A percentile compares a stretch with the other conserved stretches of the same genome.
These are phyloP conservation scores for Rhodofomes roseus DNA, from an alignment of 1,284 basidiomycete genomes.

Conservation along the genomic window DNA sequence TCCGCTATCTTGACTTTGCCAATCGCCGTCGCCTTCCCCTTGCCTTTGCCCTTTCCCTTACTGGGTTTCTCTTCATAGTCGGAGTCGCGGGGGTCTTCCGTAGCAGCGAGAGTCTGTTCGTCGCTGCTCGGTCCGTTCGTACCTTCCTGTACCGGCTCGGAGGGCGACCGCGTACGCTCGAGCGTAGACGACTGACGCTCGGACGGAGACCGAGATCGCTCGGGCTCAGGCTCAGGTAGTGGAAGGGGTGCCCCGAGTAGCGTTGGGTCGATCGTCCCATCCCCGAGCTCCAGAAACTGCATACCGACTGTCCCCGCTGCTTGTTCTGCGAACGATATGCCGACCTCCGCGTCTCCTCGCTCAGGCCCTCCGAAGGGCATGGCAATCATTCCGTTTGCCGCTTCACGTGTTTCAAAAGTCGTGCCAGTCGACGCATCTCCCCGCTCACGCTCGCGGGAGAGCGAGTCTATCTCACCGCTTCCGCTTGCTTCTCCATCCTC, in stretches of 20 bases:
- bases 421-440: neutral
- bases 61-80: conserved; percentile 2
- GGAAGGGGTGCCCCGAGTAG: conserved; percentile 13
- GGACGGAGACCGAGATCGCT: neutral
- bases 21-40: conserved; percentile 3
- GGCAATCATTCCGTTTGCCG: neutral
- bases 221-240: neutral
- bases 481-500: no score
- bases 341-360: neutral
- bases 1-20: neutral
- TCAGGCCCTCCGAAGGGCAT: neutral
- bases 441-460: neutral
- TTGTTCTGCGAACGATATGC: neutral
- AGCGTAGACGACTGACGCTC: neutral
- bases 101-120: neutral
- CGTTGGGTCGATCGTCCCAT: conserved; percentile 25
- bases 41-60: neutral
- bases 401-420: no score
- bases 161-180: neutral
- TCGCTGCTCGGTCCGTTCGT: neutral
- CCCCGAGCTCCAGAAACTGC: neutral
- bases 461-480: no score
- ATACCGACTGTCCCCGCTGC: neutral
- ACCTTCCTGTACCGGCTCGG: no score
- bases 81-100: neutral